These are phyloP conservation scores for Turritis glabra DNA, from an alignment of 345 rosid species.

Conservation along the genomic window DNA sequence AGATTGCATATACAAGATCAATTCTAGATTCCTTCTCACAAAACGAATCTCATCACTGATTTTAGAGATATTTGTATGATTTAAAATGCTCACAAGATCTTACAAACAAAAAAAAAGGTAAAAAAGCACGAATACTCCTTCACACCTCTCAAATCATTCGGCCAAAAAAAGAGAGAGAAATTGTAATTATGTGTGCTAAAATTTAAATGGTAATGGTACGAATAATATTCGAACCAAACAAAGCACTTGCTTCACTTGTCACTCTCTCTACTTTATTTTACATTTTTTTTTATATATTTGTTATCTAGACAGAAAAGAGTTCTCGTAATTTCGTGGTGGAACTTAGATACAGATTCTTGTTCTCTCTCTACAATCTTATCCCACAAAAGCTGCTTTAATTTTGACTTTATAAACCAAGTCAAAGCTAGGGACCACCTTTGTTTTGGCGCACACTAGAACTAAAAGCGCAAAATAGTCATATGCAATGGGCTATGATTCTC, in stretches of 20 bases:
- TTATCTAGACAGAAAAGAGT: constrained; percentile 19
- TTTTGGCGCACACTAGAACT: constrained; percentile 4
- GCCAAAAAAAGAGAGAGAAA: background rate
- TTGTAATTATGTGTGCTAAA: background rate
- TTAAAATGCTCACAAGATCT: background rate
- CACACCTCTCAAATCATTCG: constrained; percentile 7
- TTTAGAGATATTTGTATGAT: background rate
- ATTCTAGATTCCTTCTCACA: background rate
- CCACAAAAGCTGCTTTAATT: constrained; percentile 41
- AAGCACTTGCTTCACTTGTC: constrained; percentile 33
- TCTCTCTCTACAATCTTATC: constrained; percentile 27
- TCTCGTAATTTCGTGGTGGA: constrained; percentile 33
- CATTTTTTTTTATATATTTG: background rate
- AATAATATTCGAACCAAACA: constrained; percentile 32
- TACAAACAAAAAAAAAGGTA: background rate
- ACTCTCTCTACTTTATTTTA: constrained; percentile 23
- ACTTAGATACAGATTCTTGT: constrained; percentile 13
- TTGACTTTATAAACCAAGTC: constrained; percentile 67
- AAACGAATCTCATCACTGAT: background rate
- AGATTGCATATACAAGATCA: background rate
- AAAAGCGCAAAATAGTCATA: constrained; percentile 16
- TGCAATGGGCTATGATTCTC: constrained; percentile 21
- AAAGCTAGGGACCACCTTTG: constrained; percentile 47
- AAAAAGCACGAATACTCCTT: background rate
- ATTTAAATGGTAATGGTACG: constrained; percentile 17